Conservation (phyloP, 1,284 basidiomycete species). For the Neotropicomus parvogracilis region DNA sequence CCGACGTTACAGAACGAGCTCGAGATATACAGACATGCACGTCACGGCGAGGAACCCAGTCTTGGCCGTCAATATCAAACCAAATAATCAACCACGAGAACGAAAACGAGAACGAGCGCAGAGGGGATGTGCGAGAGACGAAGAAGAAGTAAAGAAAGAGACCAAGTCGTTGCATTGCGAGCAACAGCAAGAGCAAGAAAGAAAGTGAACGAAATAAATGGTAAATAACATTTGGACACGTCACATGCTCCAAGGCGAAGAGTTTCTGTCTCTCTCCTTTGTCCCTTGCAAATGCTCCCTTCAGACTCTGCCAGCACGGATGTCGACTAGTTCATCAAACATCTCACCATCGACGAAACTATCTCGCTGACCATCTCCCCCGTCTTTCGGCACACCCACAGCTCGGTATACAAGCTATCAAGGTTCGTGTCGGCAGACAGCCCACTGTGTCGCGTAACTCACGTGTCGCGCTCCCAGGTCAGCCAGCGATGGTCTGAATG, state of each 20-base stretch:
- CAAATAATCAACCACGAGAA: too few relatives aligned
- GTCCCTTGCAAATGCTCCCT: constrained; percentile 47
- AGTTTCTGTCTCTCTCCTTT: not conserved
- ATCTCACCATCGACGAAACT: constrained; percentile 67
- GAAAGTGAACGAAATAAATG: too few relatives aligned
- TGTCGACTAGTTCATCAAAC: constrained; percentile 57
- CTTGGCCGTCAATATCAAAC: too few relatives aligned
- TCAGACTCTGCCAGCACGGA: constrained; percentile 66
- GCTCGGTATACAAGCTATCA: constrained; percentile 67
- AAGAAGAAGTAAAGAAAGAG: too few relatives aligned
- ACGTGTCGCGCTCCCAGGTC: constrained; percentile 41
- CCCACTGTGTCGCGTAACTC: not conserved
- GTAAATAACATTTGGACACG: too few relatives aligned
- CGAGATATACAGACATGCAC: too few relatives aligned
- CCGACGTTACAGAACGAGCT: too few relatives aligned
- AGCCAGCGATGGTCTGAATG: constrained; percentile 76
- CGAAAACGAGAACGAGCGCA: too few relatives aligned
- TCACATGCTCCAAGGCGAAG: constrained; percentile 21
- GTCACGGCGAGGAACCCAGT: too few relatives aligned
- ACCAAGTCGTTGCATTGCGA: too few relatives aligned
- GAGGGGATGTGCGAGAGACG: too few relatives aligned
- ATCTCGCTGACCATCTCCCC: constrained; percentile 68
- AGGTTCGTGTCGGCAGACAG: constrained; percentile 39
- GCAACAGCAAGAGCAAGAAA: too few relatives aligned
- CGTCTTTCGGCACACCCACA: constrained; percentile 74